Percentiles rank a stretch among this genome's conserved stretches.
These are phyloP conservation scores for Phytophthora sojae DNA, from an alignment of 352 stramenopile species.

Conservation along the genomic window DNA sequence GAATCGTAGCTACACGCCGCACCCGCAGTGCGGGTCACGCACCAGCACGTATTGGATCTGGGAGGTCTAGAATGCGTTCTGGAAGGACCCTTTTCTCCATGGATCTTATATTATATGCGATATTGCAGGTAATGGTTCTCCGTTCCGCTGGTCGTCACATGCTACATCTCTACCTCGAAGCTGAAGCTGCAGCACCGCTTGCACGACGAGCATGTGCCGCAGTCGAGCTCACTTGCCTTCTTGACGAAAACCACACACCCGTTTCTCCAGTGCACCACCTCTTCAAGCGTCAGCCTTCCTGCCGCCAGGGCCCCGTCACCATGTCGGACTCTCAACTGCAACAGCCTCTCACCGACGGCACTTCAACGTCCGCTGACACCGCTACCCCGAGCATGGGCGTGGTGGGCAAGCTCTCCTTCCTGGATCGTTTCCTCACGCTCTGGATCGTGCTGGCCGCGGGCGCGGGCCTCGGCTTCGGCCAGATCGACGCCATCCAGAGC, in stretches of 20 bases:
- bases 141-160: slow-evolving; percentile 3
- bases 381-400: not conserved
- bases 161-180: not conserved
- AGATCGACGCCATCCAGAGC: slow-evolving; percentile 40
- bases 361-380: slow-evolving; percentile 1
- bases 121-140: slow-evolving; percentile 1
- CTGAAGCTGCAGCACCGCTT: too few relatives aligned
- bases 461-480: slow-evolving; percentile 43
- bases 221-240: not conserved
- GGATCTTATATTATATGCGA: not conserved
- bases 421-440: slow-evolving; percentile 56
- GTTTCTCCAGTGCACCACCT: too few relatives aligned
- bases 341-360: too few relatives aligned
- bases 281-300: too few relatives aligned
- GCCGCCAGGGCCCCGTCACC: too few relatives aligned
- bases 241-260: slow-evolving; percentile 3
- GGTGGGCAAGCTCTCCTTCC: slow-evolving; percentile 39
- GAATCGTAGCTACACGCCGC: too few relatives aligned
- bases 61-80: not conserved
- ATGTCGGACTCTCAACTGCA: too few relatives aligned
- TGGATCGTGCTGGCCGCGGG: slow-evolving; percentile 56
- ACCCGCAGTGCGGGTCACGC: too few relatives aligned
- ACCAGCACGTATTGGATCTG: too few relatives aligned
- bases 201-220: not conserved
- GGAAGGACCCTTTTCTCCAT: slow-evolving; percentile 1